These are phyloP conservation scores for Lasiodiplodia gonubiensis DNA, from an alignment of 2,329 filamentous ascomycete genomes.

Conservation along the genomic window DNA sequence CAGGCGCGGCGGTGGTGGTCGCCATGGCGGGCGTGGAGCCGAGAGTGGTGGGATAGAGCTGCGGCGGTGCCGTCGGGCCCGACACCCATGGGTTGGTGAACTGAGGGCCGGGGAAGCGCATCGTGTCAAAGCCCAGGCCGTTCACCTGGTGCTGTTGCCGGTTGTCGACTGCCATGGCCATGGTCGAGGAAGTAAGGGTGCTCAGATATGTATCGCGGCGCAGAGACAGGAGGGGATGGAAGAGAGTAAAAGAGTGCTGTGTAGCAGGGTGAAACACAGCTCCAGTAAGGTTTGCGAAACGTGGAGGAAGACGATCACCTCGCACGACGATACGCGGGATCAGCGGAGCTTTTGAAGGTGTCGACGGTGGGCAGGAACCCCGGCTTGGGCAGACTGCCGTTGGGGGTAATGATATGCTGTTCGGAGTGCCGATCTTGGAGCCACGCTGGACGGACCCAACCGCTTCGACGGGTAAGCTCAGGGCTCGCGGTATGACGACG, in stretches of 20 bases:
- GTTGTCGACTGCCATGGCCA: constrained; percentile 95
- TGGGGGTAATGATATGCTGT: constrained; percentile 44
- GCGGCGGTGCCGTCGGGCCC: constrained; percentile 62
- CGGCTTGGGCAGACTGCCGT: constrained; percentile 35
- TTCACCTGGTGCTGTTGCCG: constrained; percentile 74
- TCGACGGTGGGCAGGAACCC: constrained; percentile 35
- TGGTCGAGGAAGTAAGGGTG: constrained; percentile 47
- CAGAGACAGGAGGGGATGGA: constrained; percentile 29
- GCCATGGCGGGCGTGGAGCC: constrained; percentile 65
- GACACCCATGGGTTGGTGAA: constrained; percentile 91
- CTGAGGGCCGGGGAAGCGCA: constrained; percentile 73
- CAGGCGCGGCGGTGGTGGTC: constrained; percentile 60
- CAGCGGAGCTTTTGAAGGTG: constrained; percentile 53
- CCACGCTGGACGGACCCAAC: constrained; percentile 38
- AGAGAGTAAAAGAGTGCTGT: constrained; percentile 29
- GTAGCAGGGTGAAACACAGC: constrained; percentile 43
- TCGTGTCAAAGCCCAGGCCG: constrained; percentile 77
- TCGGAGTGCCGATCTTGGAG: constrained; percentile 44
- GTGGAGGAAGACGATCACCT: constrained; percentile 56
- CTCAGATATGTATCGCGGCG: constrained; percentile 27
- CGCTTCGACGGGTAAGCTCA: constrained; percentile 45
- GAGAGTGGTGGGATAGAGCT: constrained; percentile 70
- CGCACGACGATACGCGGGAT: constrained; percentile 52
- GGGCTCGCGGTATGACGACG: constrained; percentile 35
- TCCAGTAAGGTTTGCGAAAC: constrained; percentile 48